phyloP scores from a whole-genome alignment of 257 asterid species.

The Nicotiana paniculata region DNA sequence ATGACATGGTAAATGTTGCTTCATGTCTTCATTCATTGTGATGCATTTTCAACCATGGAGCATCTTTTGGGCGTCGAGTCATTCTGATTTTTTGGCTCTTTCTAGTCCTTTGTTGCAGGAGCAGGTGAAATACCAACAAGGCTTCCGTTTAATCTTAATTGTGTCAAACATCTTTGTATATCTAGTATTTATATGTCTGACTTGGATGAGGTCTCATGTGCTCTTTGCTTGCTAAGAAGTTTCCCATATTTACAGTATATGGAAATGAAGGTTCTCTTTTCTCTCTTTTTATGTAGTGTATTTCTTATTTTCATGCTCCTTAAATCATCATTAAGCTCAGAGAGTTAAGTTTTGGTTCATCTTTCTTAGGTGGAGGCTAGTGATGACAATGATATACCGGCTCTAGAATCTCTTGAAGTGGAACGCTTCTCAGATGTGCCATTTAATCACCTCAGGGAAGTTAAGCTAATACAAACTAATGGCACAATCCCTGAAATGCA shows the following conservation, averaged over 20 bases:
- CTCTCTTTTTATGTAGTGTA: background rate
- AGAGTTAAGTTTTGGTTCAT: background rate
- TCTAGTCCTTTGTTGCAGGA: background rate
- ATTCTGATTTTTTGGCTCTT: background rate
- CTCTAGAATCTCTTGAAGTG: background rate
- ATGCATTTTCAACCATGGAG: background rate
- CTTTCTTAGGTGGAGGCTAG: background rate
- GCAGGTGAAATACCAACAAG: background rate
- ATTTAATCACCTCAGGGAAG: background rate
- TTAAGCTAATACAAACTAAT: background rate
- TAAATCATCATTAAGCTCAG: background rate
- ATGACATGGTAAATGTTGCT: background rate
- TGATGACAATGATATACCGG: background rate
- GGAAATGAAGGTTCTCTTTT: background rate
- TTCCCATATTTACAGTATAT: background rate
- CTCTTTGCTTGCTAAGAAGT: slow-evolving; percentile 1
- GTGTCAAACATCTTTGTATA: background rate
- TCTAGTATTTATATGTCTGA: background rate
- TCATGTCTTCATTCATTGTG: background rate
- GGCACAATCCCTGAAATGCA: slow-evolving; percentile 1
- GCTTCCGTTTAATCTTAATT: background rate
- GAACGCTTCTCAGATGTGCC: background rate
- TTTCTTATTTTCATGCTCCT: background rate
- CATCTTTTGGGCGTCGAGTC: background rate
- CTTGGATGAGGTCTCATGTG: background rate